Evolutionary conservation across 805 yeast genomes (phyloP).

Genomic region (Candida caryicola): DNA sequence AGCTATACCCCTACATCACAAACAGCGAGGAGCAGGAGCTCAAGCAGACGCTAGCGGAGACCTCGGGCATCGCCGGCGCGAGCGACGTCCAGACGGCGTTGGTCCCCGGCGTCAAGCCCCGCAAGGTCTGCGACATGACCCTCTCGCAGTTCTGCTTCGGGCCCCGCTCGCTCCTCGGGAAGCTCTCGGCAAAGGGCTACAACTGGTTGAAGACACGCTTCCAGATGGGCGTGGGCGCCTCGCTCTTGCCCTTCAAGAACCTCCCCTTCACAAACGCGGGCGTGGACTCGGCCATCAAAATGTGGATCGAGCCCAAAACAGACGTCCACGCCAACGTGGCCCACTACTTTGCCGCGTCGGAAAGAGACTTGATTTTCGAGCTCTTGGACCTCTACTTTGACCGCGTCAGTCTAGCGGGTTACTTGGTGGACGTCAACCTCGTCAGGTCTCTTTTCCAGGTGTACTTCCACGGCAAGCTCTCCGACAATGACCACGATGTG

Average conservation of each 20-base stretch:
- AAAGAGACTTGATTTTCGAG: constrained; percentile 9
- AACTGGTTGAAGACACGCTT: constrained; percentile 14
- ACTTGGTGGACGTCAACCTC: constrained; percentile 7
- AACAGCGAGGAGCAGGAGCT: too few species aligned
- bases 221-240: constrained; percentile 3
- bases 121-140: neutral
- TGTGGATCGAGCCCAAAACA: constrained; percentile 9
- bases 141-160: constrained; percentile 9
- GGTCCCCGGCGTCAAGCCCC: neutral
- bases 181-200: constrained; percentile 14
- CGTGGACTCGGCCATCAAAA: constrained; percentile 9
- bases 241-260: constrained; percentile 14
- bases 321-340: constrained; percentile 3
- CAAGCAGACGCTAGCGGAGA: neutral
- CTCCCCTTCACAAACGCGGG: constrained; percentile 11
- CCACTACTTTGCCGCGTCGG: constrained; percentile 11
- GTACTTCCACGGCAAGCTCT: constrained; percentile 8
- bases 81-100: neutral
- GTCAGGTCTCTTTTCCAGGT: constrained; percentile 12
- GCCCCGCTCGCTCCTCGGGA: constrained; percentile 15
- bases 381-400: constrained; percentile 10
- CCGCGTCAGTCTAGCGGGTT: constrained; percentile 9
- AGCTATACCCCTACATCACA: too few species aligned
- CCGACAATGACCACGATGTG: constrained; percentile 1
- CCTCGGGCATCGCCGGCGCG: neutral